Base-by-base conservation (phyloP, 108 stramenopile genomes). In the Fragilariopsis cylindrus region DNA sequence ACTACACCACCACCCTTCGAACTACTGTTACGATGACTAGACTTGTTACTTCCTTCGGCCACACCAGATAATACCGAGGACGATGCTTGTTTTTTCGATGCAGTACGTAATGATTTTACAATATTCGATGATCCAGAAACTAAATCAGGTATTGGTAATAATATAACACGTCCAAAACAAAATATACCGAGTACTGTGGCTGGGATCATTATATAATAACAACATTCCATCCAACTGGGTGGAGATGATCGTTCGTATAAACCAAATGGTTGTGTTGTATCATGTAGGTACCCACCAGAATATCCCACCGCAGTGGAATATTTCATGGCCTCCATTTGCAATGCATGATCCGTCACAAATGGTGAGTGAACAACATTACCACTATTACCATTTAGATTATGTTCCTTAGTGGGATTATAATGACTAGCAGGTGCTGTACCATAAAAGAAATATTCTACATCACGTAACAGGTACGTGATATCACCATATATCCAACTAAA, bases 131-230 rank as follows among this genome's bases (percentile, higher is more conserved):
- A 74, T 5, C 92, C 92, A 9, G 90, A 90, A 5, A 90, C 87
- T 57, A 90, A 79, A 66, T 91, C 90, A 8, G 88, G 86, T 49
- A 93, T 81, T 12, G 92, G 92, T 49, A 87, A 77, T 21, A 90
- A 57, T 30, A 30, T 30, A 0, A 92, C 43, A 54, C 89, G 73
- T 52, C 88, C 89, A 70, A 81, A 92, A 11, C 83, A 57, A 1
- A 87, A 19, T 18, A 75, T 52, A n/a, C 65, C 63, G 7, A 48
- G 42, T 48, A 71, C 15, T 0, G 69, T 77, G 0, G 68, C 65
- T 7, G 65, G 48, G 3, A 65, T 13, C 9, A 74, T 75, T 48
- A 79, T 15, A 50, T 66, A 70, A 43, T 81, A 71, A 7, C 68
- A 45, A 13, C 75, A 19, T 16, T 73, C 76, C 1, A 39, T 60